Evolutionary conservation across 148 eudicot species (phyloP), one percentile per base, ranked within the genome.

Genomic region (Chenopodium suecicum): DNA sequence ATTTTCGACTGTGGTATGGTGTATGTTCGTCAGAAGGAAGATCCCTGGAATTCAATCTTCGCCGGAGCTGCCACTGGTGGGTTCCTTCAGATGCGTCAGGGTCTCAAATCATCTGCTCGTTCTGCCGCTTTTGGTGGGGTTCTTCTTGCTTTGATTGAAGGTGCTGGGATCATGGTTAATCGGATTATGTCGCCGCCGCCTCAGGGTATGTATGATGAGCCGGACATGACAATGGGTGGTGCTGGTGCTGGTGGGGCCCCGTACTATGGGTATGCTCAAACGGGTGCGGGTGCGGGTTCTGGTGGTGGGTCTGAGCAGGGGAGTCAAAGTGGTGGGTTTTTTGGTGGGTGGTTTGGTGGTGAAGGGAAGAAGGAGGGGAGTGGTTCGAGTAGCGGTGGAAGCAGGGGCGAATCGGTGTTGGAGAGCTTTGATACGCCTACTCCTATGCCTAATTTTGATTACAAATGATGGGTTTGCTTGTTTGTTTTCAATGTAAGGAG

Each of bases 381-480:
- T 4, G 41, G 80, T 47, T 89, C 82, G 72, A 71, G 80, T 58
- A 50, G 80, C 13, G 76, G 79, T 27, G 91, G 80, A 20, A 74
- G 79, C 34, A 91, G 90, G 3, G 81, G 83, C 62, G 88, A 88
- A 72, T 81, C 89, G 89, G 84, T 92, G 64, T 78, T 94, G 86
- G 98, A 94, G 93, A 92, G 92, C 65, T 94, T 92, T 80, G 96
- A 94, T 84, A 73, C 89, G 71, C 96, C 98, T 11, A 82, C 91
- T 20, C 89, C 97, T 25, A 85, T 87, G 78, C 98, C 98, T 0
- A 89, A 85, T 41, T 94, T 94, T 46, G 96, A 94, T 78, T 90
- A 85, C 79, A 92, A 90, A 88, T 92, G 7, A 17, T 31, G 32
- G 32, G 32, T 31, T 34, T 34, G 37, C 4, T 32, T 32, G 34